Base-by-base conservation (phyloP, 192 early-diverging fungal species). In the Umbelopsis sp. region DNA sequence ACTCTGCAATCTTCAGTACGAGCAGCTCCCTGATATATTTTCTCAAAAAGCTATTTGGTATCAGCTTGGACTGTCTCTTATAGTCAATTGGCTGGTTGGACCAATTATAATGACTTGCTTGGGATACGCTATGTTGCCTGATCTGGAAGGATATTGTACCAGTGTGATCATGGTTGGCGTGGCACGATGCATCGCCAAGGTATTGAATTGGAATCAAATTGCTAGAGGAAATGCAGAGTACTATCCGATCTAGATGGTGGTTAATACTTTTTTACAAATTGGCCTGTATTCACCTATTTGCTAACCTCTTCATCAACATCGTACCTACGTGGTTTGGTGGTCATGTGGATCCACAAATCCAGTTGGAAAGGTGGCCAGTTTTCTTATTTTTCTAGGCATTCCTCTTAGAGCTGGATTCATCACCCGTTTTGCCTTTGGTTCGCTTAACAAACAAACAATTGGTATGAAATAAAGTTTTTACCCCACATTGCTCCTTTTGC, bases 161-260 rank as follows among this genome's bases (percentile, higher is more conserved):
- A 91, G 92, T 4, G 82, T 92, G 16, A 82, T 92, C 45, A 73
- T 86, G 52, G 85, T 86, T 11, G 84, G 78, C 2, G n/a, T 79
- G 21, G 78, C 78, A 31, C 54, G 88, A 21, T 92, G 91, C 78
- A 91, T 91, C 68, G 92, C 92, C 25, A 92, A 92, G 89, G 92
- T 93, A 1, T 70, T 93, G 50, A 90, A 92, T 21, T 92, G 92
- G 91, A 90, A 89, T 72, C 74, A 89, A 32, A 82, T 93, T 7
- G 87, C 91, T 24, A 77, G 74, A 16, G 91, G 92, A 4, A 88
- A 93, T 66, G n/a, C 77, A 4, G 87, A 91, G n/a, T 90, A 87
- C 65, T 90, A 88, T 74, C 90, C 90, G 0, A 84, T 91, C 41
- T 73, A 88, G 3, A 90, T 93, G 29, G 90, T 90, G 11, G 62